A percentile compares a stretch with the other conserved stretches of the same genome.
Evolutionary conservation across 306 rosid genomes (phyloP).

Genomic region (Ormosia semicastrata): DNA sequence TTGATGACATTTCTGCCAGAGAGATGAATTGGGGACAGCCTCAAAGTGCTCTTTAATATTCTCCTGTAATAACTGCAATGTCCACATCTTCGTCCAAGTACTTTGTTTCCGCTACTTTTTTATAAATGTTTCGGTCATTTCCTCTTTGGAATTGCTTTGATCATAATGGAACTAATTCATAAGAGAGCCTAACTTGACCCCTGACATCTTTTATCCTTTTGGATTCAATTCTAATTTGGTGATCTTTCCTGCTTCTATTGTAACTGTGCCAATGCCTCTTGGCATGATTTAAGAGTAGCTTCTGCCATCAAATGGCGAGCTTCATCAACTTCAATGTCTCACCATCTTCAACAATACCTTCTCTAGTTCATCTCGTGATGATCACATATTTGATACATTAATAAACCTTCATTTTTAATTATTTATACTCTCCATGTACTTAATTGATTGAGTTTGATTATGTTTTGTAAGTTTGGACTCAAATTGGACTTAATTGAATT

Average conservation of each 20-base stretch:
- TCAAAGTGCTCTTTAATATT: conserved; percentile 61
- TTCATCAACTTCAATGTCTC: conserved; percentile 66
- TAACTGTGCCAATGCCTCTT: conserved; percentile 47
- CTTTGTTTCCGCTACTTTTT: neutral
- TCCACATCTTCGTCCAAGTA: conserved; percentile 27
- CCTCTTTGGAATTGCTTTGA: conserved; percentile 10
- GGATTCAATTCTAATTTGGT: conserved; percentile 52
- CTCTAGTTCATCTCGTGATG: too few relatives aligned
- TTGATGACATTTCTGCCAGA: conserved; percentile 72
- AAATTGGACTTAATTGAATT: too few relatives aligned
- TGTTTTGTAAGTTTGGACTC: too few relatives aligned
- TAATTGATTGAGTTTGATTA: too few relatives aligned
- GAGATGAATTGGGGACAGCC: conserved; percentile 36
- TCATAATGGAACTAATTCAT: too few relatives aligned
- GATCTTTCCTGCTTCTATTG: conserved; percentile 55
- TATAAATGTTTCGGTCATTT: conserved; percentile 2
- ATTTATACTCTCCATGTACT: too few relatives aligned
- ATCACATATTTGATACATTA: too few relatives aligned
- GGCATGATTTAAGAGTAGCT: conserved; percentile 60
- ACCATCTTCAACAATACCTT: conserved; percentile 50
- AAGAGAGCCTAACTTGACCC: conserved; percentile 49
- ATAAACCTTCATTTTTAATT: too few relatives aligned
- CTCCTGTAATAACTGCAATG: conserved; percentile 36
- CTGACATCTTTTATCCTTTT: conserved; percentile 43
- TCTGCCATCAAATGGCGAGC: conserved; percentile 80